These are phyloP conservation scores for Uronychia setigera DNA, from an alignment of 73 alveolate species.

Conservation along the genomic window DNA sequence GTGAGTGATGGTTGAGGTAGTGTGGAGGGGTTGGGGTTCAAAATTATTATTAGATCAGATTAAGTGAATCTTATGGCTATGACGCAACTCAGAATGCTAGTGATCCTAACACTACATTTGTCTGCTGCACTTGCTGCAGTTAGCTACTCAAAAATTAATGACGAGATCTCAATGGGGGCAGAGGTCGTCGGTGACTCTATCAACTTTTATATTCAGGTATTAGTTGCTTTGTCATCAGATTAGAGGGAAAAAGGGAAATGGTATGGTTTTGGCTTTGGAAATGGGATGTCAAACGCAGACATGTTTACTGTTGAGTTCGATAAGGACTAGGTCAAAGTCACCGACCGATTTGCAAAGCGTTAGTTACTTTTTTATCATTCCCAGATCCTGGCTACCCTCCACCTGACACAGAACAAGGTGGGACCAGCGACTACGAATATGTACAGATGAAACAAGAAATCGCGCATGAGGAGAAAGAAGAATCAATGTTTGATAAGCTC, in stretches of 20 bases:
- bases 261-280: conserved; percentile 10
- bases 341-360: neutral
- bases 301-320: neutral
- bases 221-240: too few relatives aligned
- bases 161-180: too few relatives aligned
- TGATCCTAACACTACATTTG: too few relatives aligned
- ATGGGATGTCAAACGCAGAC: neutral
- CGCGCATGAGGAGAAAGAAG: neutral
- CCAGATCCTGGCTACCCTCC: neutral
- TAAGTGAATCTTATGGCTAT: too few relatives aligned
- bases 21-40: too few relatives aligned
- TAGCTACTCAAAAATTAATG: too few relatives aligned
- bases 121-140: too few relatives aligned
- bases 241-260: neutral
- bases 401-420: neutral
- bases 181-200: too few relatives aligned
- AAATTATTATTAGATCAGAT: too few relatives aligned
- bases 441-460: neutral
- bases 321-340: neutral
- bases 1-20: too few relatives aligned
- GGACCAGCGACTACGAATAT: neutral
- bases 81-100: too few relatives aligned
- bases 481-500: neutral
- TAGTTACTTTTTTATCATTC: neutral
- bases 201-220: too few relatives aligned